Percentiles rank a stretch among this genome's conserved stretches.
These are phyloP conservation scores for Solanum aculeatissimum DNA, from an alignment of 305 asterid species.

Conservation along the genomic window DNA sequence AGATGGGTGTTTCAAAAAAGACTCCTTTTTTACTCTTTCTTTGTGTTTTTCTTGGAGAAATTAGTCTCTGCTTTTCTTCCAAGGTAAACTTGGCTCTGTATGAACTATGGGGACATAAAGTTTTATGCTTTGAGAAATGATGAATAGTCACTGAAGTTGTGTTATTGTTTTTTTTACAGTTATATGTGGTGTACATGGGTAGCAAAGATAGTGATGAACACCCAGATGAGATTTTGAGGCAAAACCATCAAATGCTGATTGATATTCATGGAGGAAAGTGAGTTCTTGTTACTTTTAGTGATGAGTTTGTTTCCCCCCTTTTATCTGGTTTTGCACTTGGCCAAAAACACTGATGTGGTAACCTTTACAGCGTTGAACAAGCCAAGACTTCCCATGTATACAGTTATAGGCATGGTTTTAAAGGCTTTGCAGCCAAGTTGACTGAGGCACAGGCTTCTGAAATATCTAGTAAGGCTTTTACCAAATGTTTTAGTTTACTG, in stretches of 20 bases:
- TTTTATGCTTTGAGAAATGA: neutral
- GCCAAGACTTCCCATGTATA: constrained; percentile 78
- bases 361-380: constrained; percentile 45
- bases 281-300: neutral
- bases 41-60: constrained; percentile 19
- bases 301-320: neutral
- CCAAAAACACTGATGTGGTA: constrained; percentile 2
- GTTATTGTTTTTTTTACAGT: constrained; percentile 20
- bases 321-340: neutral
- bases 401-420: constrained; percentile 80
- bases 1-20: constrained; percentile 4
- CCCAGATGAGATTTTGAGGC: constrained; percentile 67
- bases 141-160: neutral
- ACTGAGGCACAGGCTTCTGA: constrained; percentile 67
- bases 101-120: neutral
- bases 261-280: constrained; percentile 73
- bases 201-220: constrained; percentile 42
- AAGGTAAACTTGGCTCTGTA: constrained; percentile 22
- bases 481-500: neutral
- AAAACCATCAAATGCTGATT: constrained; percentile 61
- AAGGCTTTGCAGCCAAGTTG: constrained; percentile 92
- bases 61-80: constrained; percentile 28
- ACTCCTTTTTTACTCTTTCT: constrained; percentile 12
- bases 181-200: constrained; percentile 98
- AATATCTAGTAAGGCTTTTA: constrained; percentile 43